These are phyloP conservation scores for Fraxinus latifolia DNA, from an alignment of 305 asterid species.

Conservation along the genomic window DNA sequence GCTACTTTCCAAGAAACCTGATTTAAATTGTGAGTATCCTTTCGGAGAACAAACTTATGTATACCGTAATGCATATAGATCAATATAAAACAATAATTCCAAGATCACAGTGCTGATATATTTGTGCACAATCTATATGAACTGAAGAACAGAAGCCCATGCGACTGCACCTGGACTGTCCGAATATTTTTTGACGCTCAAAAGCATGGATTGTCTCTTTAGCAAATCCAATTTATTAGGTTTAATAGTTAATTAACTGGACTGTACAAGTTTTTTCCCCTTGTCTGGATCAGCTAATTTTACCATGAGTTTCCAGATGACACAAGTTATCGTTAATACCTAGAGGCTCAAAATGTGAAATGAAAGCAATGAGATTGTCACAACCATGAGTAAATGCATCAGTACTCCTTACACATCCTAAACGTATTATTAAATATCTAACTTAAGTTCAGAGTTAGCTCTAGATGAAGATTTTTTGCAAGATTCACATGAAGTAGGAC, in stretches of 20 bases:
- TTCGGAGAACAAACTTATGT: neutral
- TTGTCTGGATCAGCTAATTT: neutral
- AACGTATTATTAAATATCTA: neutral
- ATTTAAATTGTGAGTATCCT: constrained; percentile 3
- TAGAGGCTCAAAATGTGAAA: neutral
- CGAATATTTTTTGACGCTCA: neutral
- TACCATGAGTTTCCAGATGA: neutral
- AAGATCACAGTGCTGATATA: neutral
- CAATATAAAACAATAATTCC: neutral
- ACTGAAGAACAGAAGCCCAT: neutral
- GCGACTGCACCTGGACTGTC: neutral
- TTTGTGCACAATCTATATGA: neutral
- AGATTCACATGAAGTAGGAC: neutral
- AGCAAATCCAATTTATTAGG: neutral
- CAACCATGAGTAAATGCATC: neutral
- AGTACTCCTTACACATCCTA: neutral
- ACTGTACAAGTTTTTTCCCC: neutral
- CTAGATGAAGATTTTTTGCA: neutral
- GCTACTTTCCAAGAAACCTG: constrained; percentile 5
- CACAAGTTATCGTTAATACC: neutral
- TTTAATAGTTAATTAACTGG: neutral
- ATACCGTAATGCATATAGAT: neutral
- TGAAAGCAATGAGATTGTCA: neutral
- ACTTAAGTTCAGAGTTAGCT: neutral
- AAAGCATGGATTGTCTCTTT: neutral